Base-by-base conservation (phyloP, 495 filamentous ascomycete genomes). In the Xylona heveae region DNA sequence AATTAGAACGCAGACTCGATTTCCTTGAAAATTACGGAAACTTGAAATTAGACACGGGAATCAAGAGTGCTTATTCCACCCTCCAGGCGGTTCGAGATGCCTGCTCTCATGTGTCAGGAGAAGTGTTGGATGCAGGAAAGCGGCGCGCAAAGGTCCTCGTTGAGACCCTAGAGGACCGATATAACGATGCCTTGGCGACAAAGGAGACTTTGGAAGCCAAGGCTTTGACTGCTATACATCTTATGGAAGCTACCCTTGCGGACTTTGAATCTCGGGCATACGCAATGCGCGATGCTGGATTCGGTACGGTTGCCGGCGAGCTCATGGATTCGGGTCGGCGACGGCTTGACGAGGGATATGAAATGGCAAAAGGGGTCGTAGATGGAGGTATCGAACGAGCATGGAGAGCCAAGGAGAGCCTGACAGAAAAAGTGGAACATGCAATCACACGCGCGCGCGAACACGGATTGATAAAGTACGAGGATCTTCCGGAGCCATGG, bases 401-500 rank as follows among this genome's bases (percentile, higher is more conserved):
- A 1, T 64, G 71, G 30, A 65, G 68, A 29, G 83, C 82, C 15
- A 77, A 74, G 28, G 77, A 84, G 40, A 62, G 61, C 0, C 50
- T 92, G 13, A 72, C 73, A 28, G 75, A 88, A 32, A 80, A 68
- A 36, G 68, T 97, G 26, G 79, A 92, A 45, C 55, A 58, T 13
- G 84, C 85, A 15, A 71, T 94, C 38, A 42, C 62, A 19, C 68
- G 75, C 19, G 88, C 90, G 9, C 62, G 74, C 33, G 75, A 92
- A 47, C 59, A 77, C 21, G 78, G 84, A 15, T 55, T 94, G 19
- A 78, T 99, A 42, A 66, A 66, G 24, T 95, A 93, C 52, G 70
- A 83, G 19, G 81, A 93, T 34, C 63, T 99, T 1, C 88, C 88
- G 4, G 56, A 80, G 8, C 88, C 88, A 1, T 99, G 88, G 88